Conservation (phyloP, 2,329 filamentous ascomycete genomes). For the Venturia effusa region DNA sequence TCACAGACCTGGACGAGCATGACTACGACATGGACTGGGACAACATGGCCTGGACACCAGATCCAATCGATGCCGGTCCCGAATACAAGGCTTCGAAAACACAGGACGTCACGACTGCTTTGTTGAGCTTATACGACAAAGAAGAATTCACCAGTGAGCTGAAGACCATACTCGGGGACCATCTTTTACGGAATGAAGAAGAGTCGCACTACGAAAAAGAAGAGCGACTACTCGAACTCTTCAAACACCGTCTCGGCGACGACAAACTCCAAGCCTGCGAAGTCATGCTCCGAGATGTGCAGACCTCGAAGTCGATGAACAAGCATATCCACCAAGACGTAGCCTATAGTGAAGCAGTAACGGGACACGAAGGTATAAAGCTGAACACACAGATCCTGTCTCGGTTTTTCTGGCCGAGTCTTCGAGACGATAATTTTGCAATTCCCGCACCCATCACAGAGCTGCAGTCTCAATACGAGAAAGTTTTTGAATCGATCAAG, state of each 20-base stretch:
- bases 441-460: slow-evolving; percentile 48
- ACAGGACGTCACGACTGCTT: slow-evolving; percentile 82
- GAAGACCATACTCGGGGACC: slow-evolving; percentile 76
- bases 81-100: slow-evolving; percentile 81
- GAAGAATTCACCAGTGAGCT: slow-evolving; percentile 95
- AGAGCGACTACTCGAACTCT: slow-evolving; percentile 69
- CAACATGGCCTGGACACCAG: slow-evolving; percentile 87
- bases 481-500: slow-evolving; percentile 70
- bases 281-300: slow-evolving; percentile 91
- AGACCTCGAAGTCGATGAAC: slow-evolving; percentile 70
- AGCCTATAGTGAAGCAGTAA: neutral
- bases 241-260: slow-evolving; percentile 85
- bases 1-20: slow-evolving; percentile 41
- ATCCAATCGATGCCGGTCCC: slow-evolving; percentile 83
- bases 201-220: slow-evolving; percentile 55
- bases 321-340: slow-evolving; percentile 42
- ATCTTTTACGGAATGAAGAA: slow-evolving; percentile 54
- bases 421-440: slow-evolving; percentile 58
- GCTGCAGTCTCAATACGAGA: slow-evolving; percentile 60
- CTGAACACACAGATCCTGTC: slow-evolving; percentile 61
- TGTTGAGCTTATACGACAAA: slow-evolving; percentile 79
- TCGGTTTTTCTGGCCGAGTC: slow-evolving; percentile 82
- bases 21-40: slow-evolving; percentile 71
- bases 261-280: slow-evolving; percentile 81
- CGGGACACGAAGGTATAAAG: neutral